A percentile compares a stretch with the other conserved stretches of the same genome.
phyloP scores from a whole-genome alignment of 257 asterid genomes.

The Echites panduratus region DNA sequence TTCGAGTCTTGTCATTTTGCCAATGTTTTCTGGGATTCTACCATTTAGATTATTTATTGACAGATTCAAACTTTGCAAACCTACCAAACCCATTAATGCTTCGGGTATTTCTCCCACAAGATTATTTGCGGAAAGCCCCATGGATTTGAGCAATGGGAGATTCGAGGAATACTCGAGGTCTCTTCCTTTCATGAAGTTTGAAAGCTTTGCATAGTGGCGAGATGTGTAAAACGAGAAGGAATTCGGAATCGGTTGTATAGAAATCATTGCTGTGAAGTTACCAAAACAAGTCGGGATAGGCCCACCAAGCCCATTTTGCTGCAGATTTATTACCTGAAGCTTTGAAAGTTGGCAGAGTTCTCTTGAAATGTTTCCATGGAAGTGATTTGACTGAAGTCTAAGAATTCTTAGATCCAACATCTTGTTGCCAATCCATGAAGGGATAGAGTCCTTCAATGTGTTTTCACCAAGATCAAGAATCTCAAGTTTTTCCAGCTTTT shows the following conservation, averaged over 20 bases:
- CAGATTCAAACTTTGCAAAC: conserved; percentile 17
- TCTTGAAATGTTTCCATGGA: conserved; percentile 19
- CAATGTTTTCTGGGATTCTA: conserved; percentile 26
- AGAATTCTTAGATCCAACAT: conserved; percentile 18
- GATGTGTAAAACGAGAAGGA: conserved; percentile 1
- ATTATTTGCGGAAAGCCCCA: conserved; percentile 17
- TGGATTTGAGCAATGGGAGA: conserved; percentile 5
- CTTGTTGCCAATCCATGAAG: conserved; percentile 18
- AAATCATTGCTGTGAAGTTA: conserved; percentile 23
- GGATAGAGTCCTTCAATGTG: background rate
- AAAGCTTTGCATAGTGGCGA: conserved; percentile 1
- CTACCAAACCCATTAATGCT: conserved; percentile 9
- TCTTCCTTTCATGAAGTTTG: conserved; percentile 12
- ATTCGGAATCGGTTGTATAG: background rate
- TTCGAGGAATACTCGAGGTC: conserved; percentile 11
- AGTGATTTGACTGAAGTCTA: conserved; percentile 22
- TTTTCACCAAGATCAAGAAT: conserved; percentile 14
- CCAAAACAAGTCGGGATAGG: conserved; percentile 21
- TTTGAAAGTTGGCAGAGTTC: conserved; percentile 20
- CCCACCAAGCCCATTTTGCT: conserved; percentile 20
- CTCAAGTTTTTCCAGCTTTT: background rate
- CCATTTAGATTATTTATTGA: conserved; percentile 28
- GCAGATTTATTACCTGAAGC: conserved; percentile 27
- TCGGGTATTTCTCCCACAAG: conserved; percentile 15
- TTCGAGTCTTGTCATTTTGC: conserved; percentile 20